Evolutionary conservation across 345 rosid genomes (phyloP).

Genomic region (Hirschfeldia incana): DNA sequence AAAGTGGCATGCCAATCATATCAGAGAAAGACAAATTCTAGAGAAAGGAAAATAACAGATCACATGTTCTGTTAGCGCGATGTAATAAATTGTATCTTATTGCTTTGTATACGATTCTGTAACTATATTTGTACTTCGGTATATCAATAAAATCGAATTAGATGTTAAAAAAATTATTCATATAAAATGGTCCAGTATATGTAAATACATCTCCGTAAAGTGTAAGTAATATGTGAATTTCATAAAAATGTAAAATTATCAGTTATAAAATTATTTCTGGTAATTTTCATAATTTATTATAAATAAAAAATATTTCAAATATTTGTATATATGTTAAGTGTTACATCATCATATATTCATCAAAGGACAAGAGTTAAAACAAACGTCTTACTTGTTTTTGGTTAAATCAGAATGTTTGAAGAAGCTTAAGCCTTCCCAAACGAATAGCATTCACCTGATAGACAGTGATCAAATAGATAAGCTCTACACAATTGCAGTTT

Average conservation of each 20-base stretch:
- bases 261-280: too few relatives aligned
- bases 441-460: background rate
- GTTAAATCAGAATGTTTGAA: background rate
- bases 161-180: too few relatives aligned
- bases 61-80: background rate
- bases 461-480: background rate
- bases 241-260: too few relatives aligned
- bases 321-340: background rate
- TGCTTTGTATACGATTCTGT: background rate
- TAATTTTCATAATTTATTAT: background rate
- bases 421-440: background rate
- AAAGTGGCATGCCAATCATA: background rate
- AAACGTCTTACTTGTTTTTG: background rate
- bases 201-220: too few relatives aligned
- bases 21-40: background rate
- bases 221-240: too few relatives aligned
- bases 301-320: too few relatives aligned
- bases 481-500: background rate
- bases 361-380: background rate
- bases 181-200: too few relatives aligned
- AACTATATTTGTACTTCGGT: too few relatives aligned
- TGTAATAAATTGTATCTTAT: too few relatives aligned
- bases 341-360: background rate
- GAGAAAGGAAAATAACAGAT: too few relatives aligned
- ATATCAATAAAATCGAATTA: background rate